Evolutionary conservation across 352 stramenopile species (phyloP).

Genomic region (Phytopythium ostracodes): DNA sequence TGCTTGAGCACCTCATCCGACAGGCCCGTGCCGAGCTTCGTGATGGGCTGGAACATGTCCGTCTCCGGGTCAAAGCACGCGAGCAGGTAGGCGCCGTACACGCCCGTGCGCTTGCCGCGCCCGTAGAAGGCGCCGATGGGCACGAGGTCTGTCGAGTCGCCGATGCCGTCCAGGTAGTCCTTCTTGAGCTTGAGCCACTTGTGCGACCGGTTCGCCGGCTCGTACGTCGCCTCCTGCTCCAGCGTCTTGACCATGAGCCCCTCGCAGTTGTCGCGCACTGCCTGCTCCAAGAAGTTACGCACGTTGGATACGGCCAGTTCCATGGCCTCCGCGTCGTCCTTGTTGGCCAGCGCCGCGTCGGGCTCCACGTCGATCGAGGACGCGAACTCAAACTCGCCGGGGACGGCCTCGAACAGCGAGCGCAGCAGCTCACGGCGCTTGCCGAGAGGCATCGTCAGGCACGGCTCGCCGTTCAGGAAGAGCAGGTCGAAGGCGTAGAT

Average conservation of each 20-base stretch:
- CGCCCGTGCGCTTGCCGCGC: constrained; percentile 93
- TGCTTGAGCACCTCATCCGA: constrained; percentile 97
- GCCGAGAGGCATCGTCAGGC: constrained; percentile 88
- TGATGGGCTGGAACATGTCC: constrained; percentile 98
- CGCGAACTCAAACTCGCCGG: constrained; percentile 94
- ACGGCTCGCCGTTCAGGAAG: constrained; percentile 95
- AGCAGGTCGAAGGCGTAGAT: constrained; percentile 99
- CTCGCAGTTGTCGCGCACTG: constrained; percentile 93
- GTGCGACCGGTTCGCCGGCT: constrained; percentile 96
- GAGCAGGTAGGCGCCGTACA: constrained; percentile 98
- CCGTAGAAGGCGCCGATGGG: constrained; percentile 98
- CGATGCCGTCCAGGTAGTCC: constrained; percentile 98
- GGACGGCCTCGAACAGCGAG: constrained; percentile 90
- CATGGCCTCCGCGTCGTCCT: constrained; percentile 88
- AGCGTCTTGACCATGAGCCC: constrained; percentile 99
- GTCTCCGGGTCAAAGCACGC: constrained; percentile 97
- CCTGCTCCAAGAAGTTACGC: constrained; percentile 94
- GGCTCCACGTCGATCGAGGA: constrained; percentile 87
- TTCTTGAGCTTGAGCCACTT: constrained; percentile 99
- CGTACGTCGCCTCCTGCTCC: constrained; percentile 95
- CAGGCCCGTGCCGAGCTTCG: constrained; percentile 98
- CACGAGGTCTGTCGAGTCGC: constrained; percentile 98
- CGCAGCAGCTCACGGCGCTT: constrained; percentile 91
- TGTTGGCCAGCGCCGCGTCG: constrained; percentile 70
- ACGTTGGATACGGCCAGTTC: constrained; percentile 75